A percentile compares a stretch with the other conserved stretches of the same genome.
These are phyloP conservation scores for Secale cereale DNA, from an alignment of 176 grass and related monocot species.

Conservation along the genomic window DNA sequence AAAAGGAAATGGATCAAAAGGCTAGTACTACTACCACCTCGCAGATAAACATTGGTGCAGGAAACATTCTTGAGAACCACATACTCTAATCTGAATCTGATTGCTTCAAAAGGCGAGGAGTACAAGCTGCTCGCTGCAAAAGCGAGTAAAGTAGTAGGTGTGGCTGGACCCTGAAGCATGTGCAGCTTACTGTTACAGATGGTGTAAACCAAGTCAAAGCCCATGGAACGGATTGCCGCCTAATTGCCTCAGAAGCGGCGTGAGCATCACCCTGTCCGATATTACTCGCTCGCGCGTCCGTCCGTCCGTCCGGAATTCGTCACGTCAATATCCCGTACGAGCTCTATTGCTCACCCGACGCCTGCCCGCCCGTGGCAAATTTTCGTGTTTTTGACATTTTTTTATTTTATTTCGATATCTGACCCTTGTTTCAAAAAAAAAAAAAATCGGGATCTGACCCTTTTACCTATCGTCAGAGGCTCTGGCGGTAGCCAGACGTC, in stretches of 20 bases:
- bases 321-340: not conserved
- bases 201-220: not conserved
- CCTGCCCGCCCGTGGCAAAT: too few species aligned
- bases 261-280: not conserved
- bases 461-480: too few species aligned
- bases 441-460: too few species aligned
- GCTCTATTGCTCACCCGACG: not conserved
- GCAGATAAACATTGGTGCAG: not conserved
- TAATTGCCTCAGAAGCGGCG: constrained; percentile 18
- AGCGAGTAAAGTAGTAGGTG: not conserved
- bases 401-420: too few species aligned
- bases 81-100: not conserved
- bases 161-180: not conserved
- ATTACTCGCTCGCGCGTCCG: too few species aligned
- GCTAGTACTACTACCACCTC: too few species aligned
- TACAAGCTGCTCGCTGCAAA: not conserved
- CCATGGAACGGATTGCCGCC: constrained; percentile 17
- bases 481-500: too few species aligned
- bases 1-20: not conserved
- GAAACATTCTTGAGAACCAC: not conserved
- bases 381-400: too few species aligned
- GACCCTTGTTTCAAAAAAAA: too few species aligned
- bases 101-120: not conserved
- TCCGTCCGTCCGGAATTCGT: not conserved
- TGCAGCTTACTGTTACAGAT: not conserved